These are phyloP conservation scores for Verticillium longisporum DNA, from an alignment of 2,329 filamentous ascomycete genomes.

Conservation along the genomic window DNA sequence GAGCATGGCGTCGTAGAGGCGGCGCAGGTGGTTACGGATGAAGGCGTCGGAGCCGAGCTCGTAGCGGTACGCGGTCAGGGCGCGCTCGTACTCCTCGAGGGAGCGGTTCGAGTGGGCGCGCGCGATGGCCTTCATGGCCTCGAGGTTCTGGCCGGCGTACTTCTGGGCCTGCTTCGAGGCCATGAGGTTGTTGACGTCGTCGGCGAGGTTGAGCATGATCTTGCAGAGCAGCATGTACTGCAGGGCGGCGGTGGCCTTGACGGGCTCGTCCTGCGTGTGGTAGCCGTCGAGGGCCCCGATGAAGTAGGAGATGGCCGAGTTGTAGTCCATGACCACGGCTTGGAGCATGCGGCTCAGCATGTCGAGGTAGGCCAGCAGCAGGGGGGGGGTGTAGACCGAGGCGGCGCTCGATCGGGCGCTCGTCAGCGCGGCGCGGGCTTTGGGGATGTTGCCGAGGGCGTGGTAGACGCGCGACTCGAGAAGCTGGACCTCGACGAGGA, in stretches of 20 bases:
- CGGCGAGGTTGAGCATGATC: conserved; percentile 95
- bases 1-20: conserved; percentile 95
- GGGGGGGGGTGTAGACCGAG: conserved; percentile 92
- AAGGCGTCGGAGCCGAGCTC: conserved; percentile 93
- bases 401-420: conserved; percentile 92
- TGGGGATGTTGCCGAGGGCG: conserved; percentile 91
- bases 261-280: conserved; percentile 80
- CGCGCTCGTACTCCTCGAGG: conserved; percentile 93
- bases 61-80: conserved; percentile 82
- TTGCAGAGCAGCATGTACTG: conserved; percentile 99
- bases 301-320: conserved; percentile 97
- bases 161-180: conserved; percentile 93
- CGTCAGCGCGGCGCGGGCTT: conserved; percentile 90
- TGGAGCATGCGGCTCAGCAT: conserved; percentile 99
- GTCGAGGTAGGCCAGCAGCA: conserved; percentile 91
- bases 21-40: conserved; percentile 92
- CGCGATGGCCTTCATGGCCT: conserved; percentile 98
- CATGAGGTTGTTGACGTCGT: conserved; percentile 94
- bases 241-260: conserved; percentile 89
- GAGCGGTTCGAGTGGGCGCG: conserved; percentile 92
- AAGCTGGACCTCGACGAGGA: conserved; percentile 94
- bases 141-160: conserved; percentile 90
- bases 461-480: conserved; percentile 97
- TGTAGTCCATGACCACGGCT: conserved; percentile 98
- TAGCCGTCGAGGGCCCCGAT: conserved; percentile 98